Evolutionary conservation across 768 basidiomycete species (phyloP), one percentile per base, ranked within the genome.

Genomic region (Leccinum fibrillosum): DNA sequence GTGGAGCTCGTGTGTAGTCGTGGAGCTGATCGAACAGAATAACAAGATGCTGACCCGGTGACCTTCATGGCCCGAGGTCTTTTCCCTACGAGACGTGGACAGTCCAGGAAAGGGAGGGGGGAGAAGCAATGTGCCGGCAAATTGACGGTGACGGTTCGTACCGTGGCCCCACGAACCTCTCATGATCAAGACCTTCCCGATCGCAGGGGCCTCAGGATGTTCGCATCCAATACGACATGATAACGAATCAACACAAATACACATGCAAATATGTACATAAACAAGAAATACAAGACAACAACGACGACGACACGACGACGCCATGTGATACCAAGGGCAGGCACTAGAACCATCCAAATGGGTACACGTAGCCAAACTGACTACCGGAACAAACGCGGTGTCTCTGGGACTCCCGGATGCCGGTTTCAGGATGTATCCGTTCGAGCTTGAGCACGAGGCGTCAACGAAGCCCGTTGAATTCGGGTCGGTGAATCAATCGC

Each of bases 361-460:
- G 57, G 49, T 19, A 56, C 21, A 11, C 26, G 39, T 39, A 23
- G 21, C 39, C 52, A 44, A 52, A 19, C 11, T 44, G 26, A 37
- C 54, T 55, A 12, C 50, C 30, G 62, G 51, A 54, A 53, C 57
- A 55, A 53, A 28, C 28, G 39, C 52, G 51, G 44, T 0, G 13
- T 42, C 25, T 28, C 28, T 28, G 26, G 44, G 32, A 34, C 60
- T 19, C 48, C 3, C 52, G 37, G 57, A 42, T 45, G 39, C 50
- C 44, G 51, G 34, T 58, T 56, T 56, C 50, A 52, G 21, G 7
- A 53, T 45, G 54, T 35, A 32, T 58, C 30, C 50, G 81, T 80
- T 80, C 84, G 87, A 60, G 30, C 78, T 80, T 51, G 78, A 74
- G 66, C 85, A 86, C 42, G 83, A 80, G 9, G 73, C 26, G 58